Base-by-base conservation (phyloP, 73 alveolate species). In the Tetrahymena borealis region DNA sequence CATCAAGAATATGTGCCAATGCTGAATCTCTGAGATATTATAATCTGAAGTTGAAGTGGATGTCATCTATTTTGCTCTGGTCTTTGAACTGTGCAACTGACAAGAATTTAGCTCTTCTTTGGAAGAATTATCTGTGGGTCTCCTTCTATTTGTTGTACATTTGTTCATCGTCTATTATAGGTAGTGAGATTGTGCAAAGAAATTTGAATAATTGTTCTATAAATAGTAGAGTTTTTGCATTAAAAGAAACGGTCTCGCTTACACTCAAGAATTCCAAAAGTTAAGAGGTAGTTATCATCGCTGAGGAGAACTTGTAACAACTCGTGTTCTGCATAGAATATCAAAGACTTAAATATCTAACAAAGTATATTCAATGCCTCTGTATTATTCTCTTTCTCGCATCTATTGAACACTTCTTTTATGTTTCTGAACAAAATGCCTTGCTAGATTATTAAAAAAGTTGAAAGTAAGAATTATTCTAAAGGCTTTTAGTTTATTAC, bases 121-220 rank as follows among this genome's bases (percentile, higher is more conserved):
- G 85, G 28, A 60, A 60, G 85, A 60, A 60, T 18, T 60, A 60
- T 60, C 85, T 60, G 85, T 60, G 85, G 28, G 85, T 60, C 85
- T 60, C 85, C 85, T 60, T 60, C 85, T 60, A 35, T 60, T 60
- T 60, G 85, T n/a, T 60, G 85, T 60, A 60, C 85, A 60, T 60
- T 60, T 60, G 28, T 28, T 60, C 85, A 60, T 60, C 85, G 85
- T 60, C 85, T 60, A 60, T 60, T 60, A 60, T 60, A 60, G 38
- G 85, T 60, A 60, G 85, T 60, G 85, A 24, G 85, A 60, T 60
- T 60, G n/a, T 60, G 85, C 85, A 60, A 60, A 60, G n/a, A 60
- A 60, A 60, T 60, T 60, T 60, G 85, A 60, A 60, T 60, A 60
- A 15, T 60, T 60, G 85, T 24, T 60, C 85, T 60, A 60, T 60